Evolutionary conservation across 306 rosid genomes (phyloP), one percentile per base, ranked within the genome.

Genomic region (Sophora flavescens): DNA sequence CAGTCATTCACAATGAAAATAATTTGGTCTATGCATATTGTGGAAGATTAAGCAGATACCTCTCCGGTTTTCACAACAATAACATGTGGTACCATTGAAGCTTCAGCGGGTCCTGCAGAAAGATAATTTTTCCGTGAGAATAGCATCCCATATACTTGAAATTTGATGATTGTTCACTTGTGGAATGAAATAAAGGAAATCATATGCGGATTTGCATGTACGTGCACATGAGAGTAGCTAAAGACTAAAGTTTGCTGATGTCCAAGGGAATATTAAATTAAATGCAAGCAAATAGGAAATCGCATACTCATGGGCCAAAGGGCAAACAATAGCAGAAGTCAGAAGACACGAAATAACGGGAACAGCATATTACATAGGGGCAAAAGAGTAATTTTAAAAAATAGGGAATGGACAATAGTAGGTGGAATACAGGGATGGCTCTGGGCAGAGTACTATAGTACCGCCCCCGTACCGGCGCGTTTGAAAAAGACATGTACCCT

Each of bases 31-130:
- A 54, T 56, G 58, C 78, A 71, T 77, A 72, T 35, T 39, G 6
- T 30, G 28, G 51, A 65, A 47, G 66, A 76, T 63, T 32, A 63
- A 28, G 52, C 36, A 28, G 44, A 70, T 81, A 84, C 97, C 96
- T 92, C 97, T 70, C 96, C 96, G 26, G 93, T 79, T 74, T 88
- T 88, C 50, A 87, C 97, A 17, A 89, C 82, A 36, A 90, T 83
- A 66, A 90, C 82, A 70, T 92, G 96, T 2, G 93, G 87, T 2
- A 86, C 79, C 50, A 88, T 85, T 15, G 87, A 80, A 54, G 68
- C 22, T 14, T 85, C 82, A 4, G 76, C 83, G 45, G 89, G 68
- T 13, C 93, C 96, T 92, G 88, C 75, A 82, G 62, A 54, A 60
- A 77, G 35, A 45, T 18, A 22, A 0, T 22, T 22, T 18, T 72